Conservation (phyloP, 345 rosid species). For the Populus davidiana region DNA sequence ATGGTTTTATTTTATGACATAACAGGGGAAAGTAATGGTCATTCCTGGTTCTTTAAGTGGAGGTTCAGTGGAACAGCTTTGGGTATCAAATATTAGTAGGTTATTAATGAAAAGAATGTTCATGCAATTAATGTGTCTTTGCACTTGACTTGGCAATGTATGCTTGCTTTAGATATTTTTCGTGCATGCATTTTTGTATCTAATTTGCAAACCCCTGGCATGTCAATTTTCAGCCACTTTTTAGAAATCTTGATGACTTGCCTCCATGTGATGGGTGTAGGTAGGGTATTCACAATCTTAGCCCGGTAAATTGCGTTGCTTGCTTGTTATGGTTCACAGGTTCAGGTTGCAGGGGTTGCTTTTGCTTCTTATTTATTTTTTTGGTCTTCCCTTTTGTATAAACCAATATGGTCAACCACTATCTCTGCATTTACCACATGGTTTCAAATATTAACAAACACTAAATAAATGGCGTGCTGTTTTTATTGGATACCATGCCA, state of each 20-base stretch:
- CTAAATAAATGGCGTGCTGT: no score
- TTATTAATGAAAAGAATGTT: constrained; percentile 1
- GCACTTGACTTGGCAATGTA: not conserved
- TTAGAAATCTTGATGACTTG: not conserved
- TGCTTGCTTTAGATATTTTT: not conserved
- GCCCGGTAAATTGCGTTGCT: not conserved
- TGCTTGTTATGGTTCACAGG: not conserved
- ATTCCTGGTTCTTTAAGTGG: not conserved
- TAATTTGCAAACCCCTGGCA: not conserved
- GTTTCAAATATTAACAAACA: no score
- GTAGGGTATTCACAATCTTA: not conserved
- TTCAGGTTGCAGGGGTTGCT: not conserved
- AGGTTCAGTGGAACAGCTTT: not conserved
- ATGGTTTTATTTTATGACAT: not conserved
- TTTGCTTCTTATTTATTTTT: not conserved
- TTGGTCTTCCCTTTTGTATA: not conserved
- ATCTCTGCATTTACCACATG: not conserved
- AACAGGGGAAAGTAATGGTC: constrained; percentile 55
- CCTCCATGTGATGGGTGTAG: not conserved
- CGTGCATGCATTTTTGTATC: not conserved
- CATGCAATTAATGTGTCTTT: not conserved
- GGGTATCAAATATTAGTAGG: not conserved
- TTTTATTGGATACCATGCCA: no score
- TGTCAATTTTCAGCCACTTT: not conserved
- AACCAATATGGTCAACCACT: no score